Evolutionary conservation across 805 yeast species (phyloP).

Genomic region (Candida tibetensis): DNA sequence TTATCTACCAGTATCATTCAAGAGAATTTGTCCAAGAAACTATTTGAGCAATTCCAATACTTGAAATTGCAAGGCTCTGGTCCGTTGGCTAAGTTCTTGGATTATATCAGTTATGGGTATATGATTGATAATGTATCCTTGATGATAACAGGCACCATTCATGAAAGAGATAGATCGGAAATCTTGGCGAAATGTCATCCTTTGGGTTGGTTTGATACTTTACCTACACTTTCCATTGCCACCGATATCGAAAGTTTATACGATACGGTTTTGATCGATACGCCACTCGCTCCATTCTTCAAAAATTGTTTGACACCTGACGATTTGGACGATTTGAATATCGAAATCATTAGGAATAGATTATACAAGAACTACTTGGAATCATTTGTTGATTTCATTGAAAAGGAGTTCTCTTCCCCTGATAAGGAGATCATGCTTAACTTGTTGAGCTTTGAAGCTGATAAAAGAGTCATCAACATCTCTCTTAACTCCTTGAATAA

Average conservation of each 20-base stretch:
- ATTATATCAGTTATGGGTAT: conserved; percentile 90
- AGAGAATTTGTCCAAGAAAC: conserved; percentile 67
- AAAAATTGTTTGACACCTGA: conserved; percentile 82
- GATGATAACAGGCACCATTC: conserved; percentile 95
- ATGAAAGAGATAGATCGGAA: conserved; percentile 87
- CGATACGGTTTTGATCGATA: conserved; percentile 88
- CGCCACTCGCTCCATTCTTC: conserved; percentile 97
- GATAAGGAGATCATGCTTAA: conserved; percentile 77
- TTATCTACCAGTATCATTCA: conserved; percentile 85
- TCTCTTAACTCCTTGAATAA: conserved; percentile 81
- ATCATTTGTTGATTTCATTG: conserved; percentile 71
- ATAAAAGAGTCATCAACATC: conserved; percentile 89
- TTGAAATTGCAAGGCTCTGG: conserved; percentile 81
- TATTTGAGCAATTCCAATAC: conserved; percentile 82
- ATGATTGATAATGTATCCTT: conserved; percentile 97
- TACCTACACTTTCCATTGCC: conserved; percentile 92
- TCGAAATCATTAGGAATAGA: conserved; percentile 89
- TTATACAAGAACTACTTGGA: conserved; percentile 91
- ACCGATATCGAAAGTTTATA: conserved; percentile 93
- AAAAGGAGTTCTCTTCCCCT: conserved; percentile 62
- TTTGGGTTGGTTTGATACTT: conserved; percentile 96
- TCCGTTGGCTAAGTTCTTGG: conserved; percentile 78
- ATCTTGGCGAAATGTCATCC: conserved; percentile 92
- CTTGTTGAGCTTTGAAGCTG: conserved; percentile 87
- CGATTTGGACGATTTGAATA: conserved; percentile 91